These are phyloP conservation scores for Penicillium sp. DNA, from an alignment of 2,329 filamentous ascomycete species.

Conservation along the genomic window DNA sequence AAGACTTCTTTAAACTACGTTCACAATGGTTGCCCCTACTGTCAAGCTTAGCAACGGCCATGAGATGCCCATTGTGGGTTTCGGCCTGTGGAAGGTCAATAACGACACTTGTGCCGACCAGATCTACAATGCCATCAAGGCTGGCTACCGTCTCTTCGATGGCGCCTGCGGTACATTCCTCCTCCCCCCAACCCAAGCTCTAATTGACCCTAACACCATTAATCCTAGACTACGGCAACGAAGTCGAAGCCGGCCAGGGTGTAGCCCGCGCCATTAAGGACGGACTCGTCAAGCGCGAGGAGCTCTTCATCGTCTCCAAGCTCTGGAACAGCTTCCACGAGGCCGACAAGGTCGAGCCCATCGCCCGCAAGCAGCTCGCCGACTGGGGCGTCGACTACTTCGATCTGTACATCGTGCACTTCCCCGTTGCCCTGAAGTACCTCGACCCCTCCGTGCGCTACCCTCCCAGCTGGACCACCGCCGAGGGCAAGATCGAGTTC, in stretches of 20 bases:
- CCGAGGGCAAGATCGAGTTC: slow-evolving; percentile 61
- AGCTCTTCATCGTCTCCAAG: slow-evolving; percentile 90
- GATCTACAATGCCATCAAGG: slow-evolving; percentile 70
- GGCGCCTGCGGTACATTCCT: slow-evolving; percentile 54
- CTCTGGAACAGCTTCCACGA: slow-evolving; percentile 93
- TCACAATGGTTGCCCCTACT: slow-evolving; percentile 26
- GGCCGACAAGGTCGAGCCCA: slow-evolving; percentile 70
- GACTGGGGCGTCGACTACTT: slow-evolving; percentile 88
- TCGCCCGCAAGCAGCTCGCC: slow-evolving; percentile 71
- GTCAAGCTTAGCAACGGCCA: slow-evolving; percentile 30
- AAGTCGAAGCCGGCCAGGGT: slow-evolving; percentile 73
- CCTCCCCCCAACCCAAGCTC: neutral
- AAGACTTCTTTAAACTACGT: neutral
- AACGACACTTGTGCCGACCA: slow-evolving; percentile 70
- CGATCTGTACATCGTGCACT: slow-evolving; percentile 86
- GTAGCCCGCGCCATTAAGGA: slow-evolving; percentile 77
- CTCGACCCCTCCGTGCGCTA: slow-evolving; percentile 76
- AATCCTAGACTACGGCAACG: slow-evolving; percentile 74
- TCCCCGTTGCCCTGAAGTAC: slow-evolving; percentile 82
- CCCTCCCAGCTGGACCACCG: slow-evolving; percentile 71
- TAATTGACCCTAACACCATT: neutral
- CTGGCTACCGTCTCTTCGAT: slow-evolving; percentile 60
- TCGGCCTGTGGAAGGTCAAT: slow-evolving; percentile 75
- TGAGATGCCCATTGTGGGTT: slow-evolving; percentile 46
- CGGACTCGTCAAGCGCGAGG: slow-evolving; percentile 75